phyloP scores from a whole-genome alignment of 495 filamentous ascomycete genomes.

The Podospora sp. region DNA sequence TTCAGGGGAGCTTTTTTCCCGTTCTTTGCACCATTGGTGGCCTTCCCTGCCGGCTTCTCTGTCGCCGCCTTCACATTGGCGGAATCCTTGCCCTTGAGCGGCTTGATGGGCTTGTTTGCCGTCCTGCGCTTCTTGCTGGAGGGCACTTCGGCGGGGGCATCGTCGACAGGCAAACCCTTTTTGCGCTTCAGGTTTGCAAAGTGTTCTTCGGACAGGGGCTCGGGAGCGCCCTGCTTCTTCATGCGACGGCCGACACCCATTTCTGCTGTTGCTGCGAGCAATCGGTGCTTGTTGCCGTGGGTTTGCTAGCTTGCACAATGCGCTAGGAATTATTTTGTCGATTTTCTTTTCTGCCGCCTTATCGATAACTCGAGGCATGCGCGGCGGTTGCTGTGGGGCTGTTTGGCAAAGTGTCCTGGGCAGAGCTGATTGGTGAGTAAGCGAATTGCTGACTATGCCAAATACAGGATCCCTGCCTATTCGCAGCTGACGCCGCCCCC shows the following conservation, averaged over 20 bases:
- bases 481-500: conserved; percentile 14
- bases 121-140: conserved; percentile 71
- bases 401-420: conserved; percentile 10
- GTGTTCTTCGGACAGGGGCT: conserved; percentile 77
- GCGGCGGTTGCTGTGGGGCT: background rate
- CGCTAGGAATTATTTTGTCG: conserved; percentile 26
- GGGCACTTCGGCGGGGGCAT: conserved; percentile 43
- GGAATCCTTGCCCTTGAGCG: conserved; percentile 39
- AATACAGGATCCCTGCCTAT: conserved; percentile 5
- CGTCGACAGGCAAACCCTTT: conserved; percentile 57
- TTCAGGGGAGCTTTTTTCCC: conserved; percentile 46
- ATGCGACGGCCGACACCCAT: conserved; percentile 93
- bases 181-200: conserved; percentile 78
- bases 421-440: conserved; percentile 17
- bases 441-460: conserved; percentile 8
- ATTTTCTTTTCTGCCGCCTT: conserved; percentile 30
- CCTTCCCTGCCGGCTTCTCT: conserved; percentile 37
- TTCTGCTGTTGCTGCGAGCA: conserved; percentile 35
- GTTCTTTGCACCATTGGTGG: conserved; percentile 44
- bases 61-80: conserved; percentile 37
- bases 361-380: conserved; percentile 34
- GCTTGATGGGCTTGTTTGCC: conserved; percentile 50
- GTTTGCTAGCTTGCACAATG: conserved; percentile 4
- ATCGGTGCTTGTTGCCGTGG: conserved; percentile 10
- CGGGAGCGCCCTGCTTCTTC: conserved; percentile 91